Evolutionary conservation across 1,284 basidiomycete species (phyloP).

Genomic region (Anthracocystis setariae): DNA sequence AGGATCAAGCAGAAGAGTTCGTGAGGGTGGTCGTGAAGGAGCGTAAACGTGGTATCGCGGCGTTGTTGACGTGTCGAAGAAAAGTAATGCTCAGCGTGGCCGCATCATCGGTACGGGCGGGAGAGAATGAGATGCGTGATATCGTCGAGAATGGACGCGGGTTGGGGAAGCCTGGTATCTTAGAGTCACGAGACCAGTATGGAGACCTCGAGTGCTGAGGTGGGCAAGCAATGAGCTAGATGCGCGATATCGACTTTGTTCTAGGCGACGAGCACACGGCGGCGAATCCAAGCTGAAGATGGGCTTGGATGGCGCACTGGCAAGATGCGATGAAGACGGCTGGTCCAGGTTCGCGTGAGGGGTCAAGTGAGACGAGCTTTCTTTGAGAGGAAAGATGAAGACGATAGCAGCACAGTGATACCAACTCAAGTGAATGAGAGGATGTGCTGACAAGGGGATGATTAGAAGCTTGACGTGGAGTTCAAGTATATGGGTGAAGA

Average conservation of each 20-base stretch:
- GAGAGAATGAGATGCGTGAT: neutral
- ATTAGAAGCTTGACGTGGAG: neutral
- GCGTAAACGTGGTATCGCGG: neutral
- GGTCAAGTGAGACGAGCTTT: neutral
- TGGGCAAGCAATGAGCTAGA: neutral
- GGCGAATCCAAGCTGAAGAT: too few relatives aligned
- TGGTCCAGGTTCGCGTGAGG: neutral
- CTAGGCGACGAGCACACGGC: too few relatives aligned
- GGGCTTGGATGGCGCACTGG: too few relatives aligned
- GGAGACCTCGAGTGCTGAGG: neutral
- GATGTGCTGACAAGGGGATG: neutral
- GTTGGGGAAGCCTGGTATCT: neutral
- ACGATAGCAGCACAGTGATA: neutral
- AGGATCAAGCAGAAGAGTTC: neutral
- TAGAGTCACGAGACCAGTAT: neutral
- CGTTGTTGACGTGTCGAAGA: neutral
- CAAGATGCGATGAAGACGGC: too few relatives aligned
- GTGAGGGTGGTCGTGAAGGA: slow-evolving; percentile 3
- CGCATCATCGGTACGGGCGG: slow-evolving; percentile 3
- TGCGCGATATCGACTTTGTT: too few relatives aligned
- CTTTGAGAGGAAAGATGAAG: neutral
- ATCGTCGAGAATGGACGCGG: neutral
- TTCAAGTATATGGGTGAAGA: neutral
- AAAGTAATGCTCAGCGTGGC: slow-evolving; percentile 1
- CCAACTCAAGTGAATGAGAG: slow-evolving; percentile 1